phyloP scores from a whole-genome alignment of 768 basidiomycete species.

The Lanmaoa rubissima region DNA sequence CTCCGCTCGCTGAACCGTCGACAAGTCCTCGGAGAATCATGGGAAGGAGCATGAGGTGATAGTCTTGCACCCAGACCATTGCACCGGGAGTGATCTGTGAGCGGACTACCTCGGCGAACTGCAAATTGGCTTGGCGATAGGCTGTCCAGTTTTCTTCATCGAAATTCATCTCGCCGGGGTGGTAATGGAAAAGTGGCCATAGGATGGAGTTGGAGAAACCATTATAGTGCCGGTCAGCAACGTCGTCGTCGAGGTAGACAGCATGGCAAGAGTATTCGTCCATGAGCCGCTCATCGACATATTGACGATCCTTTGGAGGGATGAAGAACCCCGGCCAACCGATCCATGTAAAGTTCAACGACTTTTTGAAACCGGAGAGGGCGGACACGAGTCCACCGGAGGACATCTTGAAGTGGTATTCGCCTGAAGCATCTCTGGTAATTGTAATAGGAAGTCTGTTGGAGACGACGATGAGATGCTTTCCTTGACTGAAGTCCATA shows the following conservation, averaged over 20 bases:
- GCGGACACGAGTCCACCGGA: conserved; percentile 97
- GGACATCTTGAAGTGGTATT: conserved; percentile 99
- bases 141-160: conserved; percentile 98
- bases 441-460: conserved; percentile 97
- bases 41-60: conserved; percentile 96
- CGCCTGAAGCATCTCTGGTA: conserved; percentile 85
- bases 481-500: conserved; percentile 50
- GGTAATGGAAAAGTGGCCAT: conserved; percentile 99
- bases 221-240: conserved; percentile 98
- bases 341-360: conserved; percentile 97
- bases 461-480: conserved; percentile 90
- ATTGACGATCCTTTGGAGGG: conserved; percentile 84
- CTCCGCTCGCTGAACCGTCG: conserved; percentile 62
- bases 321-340: conserved; percentile 96
- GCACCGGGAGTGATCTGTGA: conserved; percentile 77
- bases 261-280: conserved; percentile 97
- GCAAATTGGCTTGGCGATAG: conserved; percentile 94
- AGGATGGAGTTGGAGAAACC: conserved; percentile 99
- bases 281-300: conserved; percentile 89
- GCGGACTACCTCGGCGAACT: conserved; percentile 88
- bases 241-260: conserved; percentile 95
- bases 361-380: conserved; percentile 97
- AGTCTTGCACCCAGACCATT: conserved; percentile 99
- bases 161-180: conserved; percentile 99
- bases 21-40: conserved; percentile 90